Conservation (phyloP, 352 stramenopile genomes). For the Pythium coloratum region DNA sequence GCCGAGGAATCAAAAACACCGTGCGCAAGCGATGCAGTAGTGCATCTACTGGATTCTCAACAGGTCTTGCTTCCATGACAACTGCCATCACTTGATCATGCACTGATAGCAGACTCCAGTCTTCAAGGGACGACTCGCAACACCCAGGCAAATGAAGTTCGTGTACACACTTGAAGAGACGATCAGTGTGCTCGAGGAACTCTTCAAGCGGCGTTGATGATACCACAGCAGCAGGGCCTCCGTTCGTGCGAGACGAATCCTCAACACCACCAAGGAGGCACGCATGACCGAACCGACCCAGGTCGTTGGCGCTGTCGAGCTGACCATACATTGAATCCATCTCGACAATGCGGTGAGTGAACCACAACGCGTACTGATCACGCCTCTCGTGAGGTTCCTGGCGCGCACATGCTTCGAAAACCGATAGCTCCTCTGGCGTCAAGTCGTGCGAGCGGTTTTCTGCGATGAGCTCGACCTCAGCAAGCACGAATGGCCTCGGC, state of each 20-base stretch:
- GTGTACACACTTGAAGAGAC: constrained; percentile 64
- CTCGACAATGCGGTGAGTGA: constrained; percentile 49
- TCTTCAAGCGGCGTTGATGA: constrained; percentile 40
- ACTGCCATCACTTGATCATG: constrained; percentile 56
- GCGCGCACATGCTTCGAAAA: constrained; percentile 36
- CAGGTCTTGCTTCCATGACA: constrained; percentile 25
- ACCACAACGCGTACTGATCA: constrained; percentile 48
- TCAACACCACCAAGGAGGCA: constrained; percentile 2
- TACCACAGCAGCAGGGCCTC: constrained; percentile 11
- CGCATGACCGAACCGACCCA: constrained; percentile 38
- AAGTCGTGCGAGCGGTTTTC: constrained; percentile 52
- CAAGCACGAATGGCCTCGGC: constrained; percentile 10
- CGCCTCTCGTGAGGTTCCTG: constrained; percentile 29
- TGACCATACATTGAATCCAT: constrained; percentile 65
- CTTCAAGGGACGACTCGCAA: constrained; percentile 39
- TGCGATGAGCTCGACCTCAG: constrained; percentile 28
- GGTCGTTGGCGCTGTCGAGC: constrained; percentile 42
- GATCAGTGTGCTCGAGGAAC: constrained; percentile 53
- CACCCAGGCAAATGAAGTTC: constrained; percentile 41
- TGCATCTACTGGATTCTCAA: not conserved
- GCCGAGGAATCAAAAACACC: constrained; percentile 51
- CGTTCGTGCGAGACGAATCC: not conserved
- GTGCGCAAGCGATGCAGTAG: constrained; percentile 44
- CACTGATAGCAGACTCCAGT: constrained; percentile 60
- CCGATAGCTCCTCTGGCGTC: constrained; percentile 34